These are phyloP conservation scores for Penicillium argentinense DNA, from an alignment of 495 filamentous ascomycete species.

Conservation along the genomic window DNA sequence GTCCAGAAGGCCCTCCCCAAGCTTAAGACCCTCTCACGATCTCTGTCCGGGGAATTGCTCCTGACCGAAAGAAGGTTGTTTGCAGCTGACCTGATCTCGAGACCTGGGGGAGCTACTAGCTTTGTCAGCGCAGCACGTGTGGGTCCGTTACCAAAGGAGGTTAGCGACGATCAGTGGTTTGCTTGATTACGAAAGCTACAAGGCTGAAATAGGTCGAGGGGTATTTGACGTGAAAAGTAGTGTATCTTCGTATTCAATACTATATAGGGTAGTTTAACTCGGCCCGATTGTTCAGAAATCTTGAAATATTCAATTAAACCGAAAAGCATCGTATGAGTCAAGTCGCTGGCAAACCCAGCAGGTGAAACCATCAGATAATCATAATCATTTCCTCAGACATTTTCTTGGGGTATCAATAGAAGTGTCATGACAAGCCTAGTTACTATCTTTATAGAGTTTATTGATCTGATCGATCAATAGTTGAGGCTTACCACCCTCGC, in stretches of 20 bases:
- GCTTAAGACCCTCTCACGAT: background rate
- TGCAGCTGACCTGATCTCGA: conserved; percentile 7
- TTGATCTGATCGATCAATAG: conserved; percentile 76
- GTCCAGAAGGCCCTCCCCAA: background rate
- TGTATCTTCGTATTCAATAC: too few relatives aligned
- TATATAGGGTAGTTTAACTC: too few relatives aligned
- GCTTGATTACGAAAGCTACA: too few relatives aligned
- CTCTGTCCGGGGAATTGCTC: background rate
- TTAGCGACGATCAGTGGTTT: conserved; percentile 12
- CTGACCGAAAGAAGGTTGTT: background rate
- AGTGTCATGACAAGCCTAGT: conserved; percentile 11
- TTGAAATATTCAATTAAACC: too few relatives aligned
- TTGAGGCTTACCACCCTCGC: conserved; percentile 61
- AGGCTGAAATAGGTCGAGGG: too few relatives aligned
- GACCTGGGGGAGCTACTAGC: conserved; percentile 8
- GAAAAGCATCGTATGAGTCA: too few relatives aligned
- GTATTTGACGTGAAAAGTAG: too few relatives aligned
- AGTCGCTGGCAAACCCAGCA: too few relatives aligned
- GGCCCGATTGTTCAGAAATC: too few relatives aligned
- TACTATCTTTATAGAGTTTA: conserved; percentile 36
- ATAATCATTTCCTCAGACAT: background rate
- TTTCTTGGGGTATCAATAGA: conserved; percentile 3
- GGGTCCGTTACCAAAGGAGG: background rate
- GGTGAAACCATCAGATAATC: too few relatives aligned
- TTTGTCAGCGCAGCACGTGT: conserved; percentile 14